These are phyloP conservation scores for Penicillium antarcticum DNA, from an alignment of 495 filamentous ascomycete genomes.

Conservation along the genomic window DNA sequence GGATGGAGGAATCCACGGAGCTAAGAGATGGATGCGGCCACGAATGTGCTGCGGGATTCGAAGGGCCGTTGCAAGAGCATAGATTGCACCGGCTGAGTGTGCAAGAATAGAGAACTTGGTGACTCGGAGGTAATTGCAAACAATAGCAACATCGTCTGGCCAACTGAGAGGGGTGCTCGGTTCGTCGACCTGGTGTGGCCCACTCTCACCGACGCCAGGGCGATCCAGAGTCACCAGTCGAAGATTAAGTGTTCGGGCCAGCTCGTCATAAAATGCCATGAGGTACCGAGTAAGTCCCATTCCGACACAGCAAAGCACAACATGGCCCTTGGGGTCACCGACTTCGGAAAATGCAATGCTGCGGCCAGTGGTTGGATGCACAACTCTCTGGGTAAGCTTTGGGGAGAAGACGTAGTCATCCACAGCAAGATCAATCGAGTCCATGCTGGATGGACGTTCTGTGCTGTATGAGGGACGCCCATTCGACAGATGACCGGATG, in stretches of 20 bases:
- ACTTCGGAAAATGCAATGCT: constrained; percentile 96
- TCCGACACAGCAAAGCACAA: constrained; percentile 93
- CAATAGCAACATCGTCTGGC: constrained; percentile 96
- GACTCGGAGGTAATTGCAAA: constrained; percentile 89
- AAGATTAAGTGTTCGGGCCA: constrained; percentile 83
- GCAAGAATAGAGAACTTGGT: constrained; percentile 96
- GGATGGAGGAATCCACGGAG: constrained; percentile 98
- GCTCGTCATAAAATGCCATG: constrained; percentile 95
- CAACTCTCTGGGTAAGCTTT: constrained; percentile 80
- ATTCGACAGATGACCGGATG: constrained; percentile 33
- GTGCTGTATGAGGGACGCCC: constrained; percentile 29
- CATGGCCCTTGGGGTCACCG: constrained; percentile 85
- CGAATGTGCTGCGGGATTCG: constrained; percentile 95
- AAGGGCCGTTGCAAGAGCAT: constrained; percentile 91
- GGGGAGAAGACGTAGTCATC: constrained; percentile 80
- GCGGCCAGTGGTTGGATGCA: constrained; percentile 79
- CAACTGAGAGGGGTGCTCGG: constrained; percentile 85
- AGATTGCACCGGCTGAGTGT: constrained; percentile 97
- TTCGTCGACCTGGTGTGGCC: constrained; percentile 67
- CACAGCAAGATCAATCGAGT: constrained; percentile 86
- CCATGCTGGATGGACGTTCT: constrained; percentile 67
- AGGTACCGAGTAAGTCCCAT: constrained; percentile 97
- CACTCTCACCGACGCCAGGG: constrained; percentile 91
- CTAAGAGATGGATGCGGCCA: constrained; percentile 90
- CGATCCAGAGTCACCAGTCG: constrained; percentile 91